Evolutionary conservation across 495 filamentous ascomycete species (phyloP).

Genomic region (Articulospora tetracladia): DNA sequence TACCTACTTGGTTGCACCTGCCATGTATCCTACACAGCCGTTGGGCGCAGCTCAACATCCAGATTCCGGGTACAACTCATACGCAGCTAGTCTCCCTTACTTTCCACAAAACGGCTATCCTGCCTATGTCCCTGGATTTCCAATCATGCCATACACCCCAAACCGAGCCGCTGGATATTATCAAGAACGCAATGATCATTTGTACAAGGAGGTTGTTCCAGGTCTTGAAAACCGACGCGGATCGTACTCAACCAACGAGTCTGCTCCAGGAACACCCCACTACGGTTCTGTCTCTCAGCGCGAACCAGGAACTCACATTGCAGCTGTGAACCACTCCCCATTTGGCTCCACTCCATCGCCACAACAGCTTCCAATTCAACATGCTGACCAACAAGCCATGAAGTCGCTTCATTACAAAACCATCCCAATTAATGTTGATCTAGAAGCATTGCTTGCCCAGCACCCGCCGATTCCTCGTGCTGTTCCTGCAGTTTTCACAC

Average conservation of each 20-base stretch:
- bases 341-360: slow-evolving; percentile 61
- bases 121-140: slow-evolving; percentile 31
- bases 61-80: slow-evolving; percentile 22
- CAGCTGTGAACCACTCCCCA: slow-evolving; percentile 58
- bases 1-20: slow-evolving; percentile 31
- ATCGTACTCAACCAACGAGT: slow-evolving; percentile 69
- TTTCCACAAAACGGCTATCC: slow-evolving; percentile 31
- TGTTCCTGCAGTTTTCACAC: slow-evolving; percentile 79
- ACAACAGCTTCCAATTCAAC: slow-evolving; percentile 46
- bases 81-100: slow-evolving; percentile 18
- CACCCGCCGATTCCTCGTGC: slow-evolving; percentile 83
- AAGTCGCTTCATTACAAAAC: slow-evolving; percentile 48
- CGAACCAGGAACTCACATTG: slow-evolving; percentile 43
- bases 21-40: slow-evolving; percentile 22
- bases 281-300: slow-evolving; percentile 52
- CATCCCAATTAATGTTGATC: slow-evolving; percentile 50
- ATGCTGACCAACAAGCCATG: slow-evolving; percentile 34
- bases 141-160: slow-evolving; percentile 43
- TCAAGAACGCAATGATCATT: slow-evolving; percentile 29
- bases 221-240: slow-evolving; percentile 57
- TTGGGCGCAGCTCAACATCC: slow-evolving; percentile 16
- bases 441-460: slow-evolving; percentile 67
- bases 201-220: slow-evolving; percentile 45
- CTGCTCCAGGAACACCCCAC: slow-evolving; percentile 55
- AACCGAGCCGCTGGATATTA: slow-evolving; percentile 29